These are phyloP conservation scores for Zygoascus flipseniorum DNA, from an alignment of 805 yeast genomes.

Conservation along the genomic window DNA sequence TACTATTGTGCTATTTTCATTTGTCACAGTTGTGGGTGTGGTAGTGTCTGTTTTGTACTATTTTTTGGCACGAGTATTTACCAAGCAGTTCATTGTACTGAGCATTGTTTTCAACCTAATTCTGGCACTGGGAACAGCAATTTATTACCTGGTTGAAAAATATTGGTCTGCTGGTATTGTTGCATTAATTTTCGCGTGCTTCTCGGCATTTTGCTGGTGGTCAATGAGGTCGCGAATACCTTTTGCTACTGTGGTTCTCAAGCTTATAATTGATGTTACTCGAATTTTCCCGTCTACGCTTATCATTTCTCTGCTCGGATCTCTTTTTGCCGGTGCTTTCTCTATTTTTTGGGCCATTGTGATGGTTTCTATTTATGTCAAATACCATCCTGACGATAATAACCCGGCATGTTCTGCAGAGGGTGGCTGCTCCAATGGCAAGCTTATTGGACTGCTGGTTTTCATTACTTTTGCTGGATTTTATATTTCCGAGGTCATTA, in stretches of 20 bases:
- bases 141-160: constrained; percentile 56
- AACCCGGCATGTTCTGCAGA: constrained; percentile 48
- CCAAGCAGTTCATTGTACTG: constrained; percentile 56
- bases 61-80: constrained; percentile 52
- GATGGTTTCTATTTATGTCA: constrained; percentile 69
- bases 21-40: constrained; percentile 52
- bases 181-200: constrained; percentile 53
- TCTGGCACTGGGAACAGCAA: constrained; percentile 66
- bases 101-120: constrained; percentile 61
- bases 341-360: constrained; percentile 57
- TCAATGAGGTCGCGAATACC: constrained; percentile 63
- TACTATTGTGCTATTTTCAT: constrained; percentile 61
- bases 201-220: constrained; percentile 69
- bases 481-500: constrained; percentile 72
- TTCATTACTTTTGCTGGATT: constrained; percentile 77
- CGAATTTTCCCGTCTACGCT: constrained; percentile 62
- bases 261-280: constrained; percentile 71
- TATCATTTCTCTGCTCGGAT: constrained; percentile 51
- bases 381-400: constrained; percentile 42
- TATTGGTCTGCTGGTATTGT: constrained; percentile 80
- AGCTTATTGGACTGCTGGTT: constrained; percentile 60
- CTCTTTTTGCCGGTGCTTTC: constrained; percentile 51
- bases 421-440: constrained; percentile 44
- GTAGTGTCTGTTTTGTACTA: constrained; percentile 51
- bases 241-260: constrained; percentile 59